Conservation (phyloP, 2,329 filamentous ascomycete species). For the Mycocentrospora acerina region DNA sequence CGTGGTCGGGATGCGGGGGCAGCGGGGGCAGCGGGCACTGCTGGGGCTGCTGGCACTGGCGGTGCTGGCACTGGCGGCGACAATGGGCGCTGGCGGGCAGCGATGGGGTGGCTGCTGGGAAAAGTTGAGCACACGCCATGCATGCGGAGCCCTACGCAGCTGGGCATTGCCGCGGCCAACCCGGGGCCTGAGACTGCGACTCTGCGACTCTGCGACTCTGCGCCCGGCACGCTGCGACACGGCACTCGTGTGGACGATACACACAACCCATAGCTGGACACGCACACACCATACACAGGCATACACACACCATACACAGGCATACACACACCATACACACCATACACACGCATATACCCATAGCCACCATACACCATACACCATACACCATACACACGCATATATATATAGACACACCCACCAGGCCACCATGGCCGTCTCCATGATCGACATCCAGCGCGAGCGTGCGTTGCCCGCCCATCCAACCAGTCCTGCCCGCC, state of each 20-base stretch:
- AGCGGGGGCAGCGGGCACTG: neutral
- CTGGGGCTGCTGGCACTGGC: too few relatives aligned
- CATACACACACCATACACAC: neutral
- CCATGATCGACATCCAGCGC: constrained; percentile 81
- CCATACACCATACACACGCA: neutral
- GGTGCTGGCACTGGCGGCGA: too few relatives aligned
- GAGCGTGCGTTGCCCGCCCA: constrained; percentile 55
- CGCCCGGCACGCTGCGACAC: too few relatives aligned
- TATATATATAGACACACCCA: constrained; percentile 16
- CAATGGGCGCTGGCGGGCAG: too few relatives aligned
- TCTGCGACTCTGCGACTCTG: too few relatives aligned
- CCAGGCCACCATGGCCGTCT: constrained; percentile 71
- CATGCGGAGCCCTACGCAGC: too few relatives aligned
- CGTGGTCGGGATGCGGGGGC: neutral
- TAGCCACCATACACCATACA: constrained; percentile 28
- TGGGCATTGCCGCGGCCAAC: too few relatives aligned
- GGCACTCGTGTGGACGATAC: too few relatives aligned
- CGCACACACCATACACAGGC: too few relatives aligned
- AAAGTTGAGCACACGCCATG: constrained; percentile 23
- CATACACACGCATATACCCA: neutral
- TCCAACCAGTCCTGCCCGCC: neutral
- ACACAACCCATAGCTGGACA: too few relatives aligned
- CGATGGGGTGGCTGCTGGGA: too few relatives aligned
- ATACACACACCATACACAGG: too few relatives aligned
- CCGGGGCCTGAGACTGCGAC: neutral